Base-by-base conservation (phyloP, 2,329 filamentous ascomycete species). In the Apiospora aurea region DNA sequence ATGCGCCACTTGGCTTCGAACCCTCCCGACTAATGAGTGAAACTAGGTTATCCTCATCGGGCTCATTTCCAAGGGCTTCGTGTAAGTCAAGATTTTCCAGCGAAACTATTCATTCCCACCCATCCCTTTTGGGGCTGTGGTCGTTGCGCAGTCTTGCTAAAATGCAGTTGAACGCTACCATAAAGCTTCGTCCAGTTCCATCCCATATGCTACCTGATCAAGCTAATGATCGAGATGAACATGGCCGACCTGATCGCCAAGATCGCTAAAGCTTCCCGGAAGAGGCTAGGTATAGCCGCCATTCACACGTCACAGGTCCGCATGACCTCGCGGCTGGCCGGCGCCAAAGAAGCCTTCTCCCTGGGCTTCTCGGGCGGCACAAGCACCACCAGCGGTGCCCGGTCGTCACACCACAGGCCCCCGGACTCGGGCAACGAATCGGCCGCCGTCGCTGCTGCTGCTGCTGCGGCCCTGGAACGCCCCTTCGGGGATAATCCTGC, bases 211-310 rank as follows among this genome's bases (percentile, higher is more conserved):
- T 71, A 71, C 51, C 70, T 71, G 47, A 47, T 69, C 24, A 71
- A 87, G 73, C 79, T 87, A 26, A 81, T 85, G 74, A 86, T 87
- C 76, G 85, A 87, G 75, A 85, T 87, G 82, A 84, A 82, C 69
- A 85, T 87, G 82, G 84, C 85, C 72, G 84, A 85, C 72, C 81
- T 87, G 38, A 85, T 87, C 73, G 82, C 76, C 38, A 83, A 82
- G 74, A 79, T 82, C 51, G 79, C 80, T 49, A 73, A 70, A 44
- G 43, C 70, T 2, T 46, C 26, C 16, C 24, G 47, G 44, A 69
- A 16, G 18, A 69, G 67, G 44, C 57, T 64, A 21, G 57, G 57
- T 10, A 10, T 64, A 29, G 57, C 34, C 18, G 57, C 34, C 18
- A 41, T 64, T 4, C 57, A 41, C 8, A 64, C 57, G 8, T 64